Evolutionary conservation across 192 early-diverging fungal genomes (phyloP).

Genomic region (Coemansia sp.): DNA sequence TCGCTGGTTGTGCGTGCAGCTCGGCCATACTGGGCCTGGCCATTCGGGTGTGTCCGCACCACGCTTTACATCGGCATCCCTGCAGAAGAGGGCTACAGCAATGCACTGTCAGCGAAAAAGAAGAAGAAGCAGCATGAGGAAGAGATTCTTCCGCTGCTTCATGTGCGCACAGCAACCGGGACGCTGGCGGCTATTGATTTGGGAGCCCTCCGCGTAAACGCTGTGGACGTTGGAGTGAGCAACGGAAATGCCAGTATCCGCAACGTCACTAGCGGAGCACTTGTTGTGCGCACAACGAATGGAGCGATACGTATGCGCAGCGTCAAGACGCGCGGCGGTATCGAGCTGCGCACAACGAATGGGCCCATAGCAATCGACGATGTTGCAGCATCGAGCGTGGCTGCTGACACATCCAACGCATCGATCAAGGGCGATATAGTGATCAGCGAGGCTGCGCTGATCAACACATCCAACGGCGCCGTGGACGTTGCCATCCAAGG

Average conservation of each 20-base stretch:
- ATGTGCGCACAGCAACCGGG: conserved; percentile 18
- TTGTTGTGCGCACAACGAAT: conserved; percentile 21
- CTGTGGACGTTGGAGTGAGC: conserved; percentile 5
- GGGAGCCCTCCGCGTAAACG: conserved; percentile 11
- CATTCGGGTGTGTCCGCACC: conserved; percentile 28
- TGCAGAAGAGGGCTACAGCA: not conserved
- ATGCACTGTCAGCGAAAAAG: no score
- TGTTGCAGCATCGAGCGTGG: not conserved
- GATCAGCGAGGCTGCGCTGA: not conserved
- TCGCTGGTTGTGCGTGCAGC: conserved; percentile 6
- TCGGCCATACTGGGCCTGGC: conserved; percentile 31
- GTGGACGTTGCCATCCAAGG: conserved; percentile 2
- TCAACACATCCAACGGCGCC: conserved; percentile 15
- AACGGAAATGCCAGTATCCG: conserved; percentile 23
- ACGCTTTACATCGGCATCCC: conserved; percentile 24
- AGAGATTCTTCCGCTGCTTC: not conserved
- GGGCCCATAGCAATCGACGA: not conserved
- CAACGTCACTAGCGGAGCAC: conserved; percentile 3
- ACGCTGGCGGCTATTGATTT: conserved; percentile 8
- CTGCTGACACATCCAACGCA: conserved; percentile 20
- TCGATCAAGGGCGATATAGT: conserved; percentile 13
- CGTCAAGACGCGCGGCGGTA: not conserved
- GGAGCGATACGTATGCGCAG: conserved; percentile 1
- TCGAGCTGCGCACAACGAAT: conserved; percentile 11
- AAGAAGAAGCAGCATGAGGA: not conserved